Conservation (phyloP, 805 yeast genomes). For the Tetrapisispora arboricola region DNA sequence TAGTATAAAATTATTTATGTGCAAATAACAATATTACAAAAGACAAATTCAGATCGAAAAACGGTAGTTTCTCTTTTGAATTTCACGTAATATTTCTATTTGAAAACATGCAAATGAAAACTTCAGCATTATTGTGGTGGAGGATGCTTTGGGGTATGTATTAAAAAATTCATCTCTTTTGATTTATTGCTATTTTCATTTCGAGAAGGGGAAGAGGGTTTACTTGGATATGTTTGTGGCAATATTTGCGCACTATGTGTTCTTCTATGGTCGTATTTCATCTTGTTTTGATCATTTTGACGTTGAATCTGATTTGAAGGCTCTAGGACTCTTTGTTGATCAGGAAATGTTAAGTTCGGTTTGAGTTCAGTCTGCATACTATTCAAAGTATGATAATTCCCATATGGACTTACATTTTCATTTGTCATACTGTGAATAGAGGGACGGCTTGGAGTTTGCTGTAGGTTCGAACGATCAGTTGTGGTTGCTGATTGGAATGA, state of each 20-base stretch:
- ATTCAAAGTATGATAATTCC: not conserved
- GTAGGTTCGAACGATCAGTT: not conserved
- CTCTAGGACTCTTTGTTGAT: not conserved
- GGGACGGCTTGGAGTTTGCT: not conserved
- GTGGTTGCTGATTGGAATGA: not conserved
- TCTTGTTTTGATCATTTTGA: not conserved
- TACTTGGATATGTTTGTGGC: slow-evolving; percentile 4
- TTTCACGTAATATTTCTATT: too few relatives aligned
- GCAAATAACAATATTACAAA: too few relatives aligned
- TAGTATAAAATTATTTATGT: too few relatives aligned
- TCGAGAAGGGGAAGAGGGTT: slow-evolving; percentile 2
- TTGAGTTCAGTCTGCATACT: not conserved
- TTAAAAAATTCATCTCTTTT: slow-evolving; percentile 23
- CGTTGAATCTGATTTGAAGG: not conserved
- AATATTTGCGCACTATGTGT: slow-evolving; percentile 21
- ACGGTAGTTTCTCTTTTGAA: too few relatives aligned
- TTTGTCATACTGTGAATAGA: not conserved
- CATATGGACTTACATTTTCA: not conserved
- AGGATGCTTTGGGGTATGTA: slow-evolving; percentile 28
- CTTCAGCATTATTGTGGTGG: slow-evolving; percentile 16
- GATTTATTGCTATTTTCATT: slow-evolving; percentile 6
- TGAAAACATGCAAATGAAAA: too few relatives aligned
- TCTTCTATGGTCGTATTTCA: slow-evolving; percentile 17
- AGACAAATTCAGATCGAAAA: too few relatives aligned
- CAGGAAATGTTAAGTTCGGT: not conserved